Evolutionary conservation across 495 filamentous ascomycete genomes (phyloP).

Genomic region (Neurospora sp.): DNA sequence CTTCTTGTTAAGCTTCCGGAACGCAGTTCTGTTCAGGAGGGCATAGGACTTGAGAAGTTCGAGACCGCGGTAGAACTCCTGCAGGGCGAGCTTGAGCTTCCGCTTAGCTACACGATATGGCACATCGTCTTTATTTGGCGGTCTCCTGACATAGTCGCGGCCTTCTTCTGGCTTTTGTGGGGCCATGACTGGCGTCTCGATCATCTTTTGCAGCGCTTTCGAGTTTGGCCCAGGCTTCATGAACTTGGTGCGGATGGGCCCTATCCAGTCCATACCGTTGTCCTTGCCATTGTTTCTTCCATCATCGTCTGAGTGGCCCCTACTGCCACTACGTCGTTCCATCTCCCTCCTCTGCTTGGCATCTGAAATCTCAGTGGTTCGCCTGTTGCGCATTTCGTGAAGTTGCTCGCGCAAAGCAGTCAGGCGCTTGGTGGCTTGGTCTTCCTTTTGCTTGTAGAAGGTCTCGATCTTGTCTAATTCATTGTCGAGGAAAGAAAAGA

Average conservation of each 20-base stretch:
- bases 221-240: slow-evolving; percentile 38
- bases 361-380: slow-evolving; percentile 58
- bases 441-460: slow-evolving; percentile 76
- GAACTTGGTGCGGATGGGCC: slow-evolving; percentile 31
- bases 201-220: slow-evolving; percentile 31
- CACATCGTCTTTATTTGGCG: slow-evolving; percentile 44
- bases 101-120: slow-evolving; percentile 77
- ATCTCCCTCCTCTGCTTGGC: slow-evolving; percentile 21
- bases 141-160: slow-evolving; percentile 56
- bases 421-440: slow-evolving; percentile 65
- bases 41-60: slow-evolving; percentile 89
- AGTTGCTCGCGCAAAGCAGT: slow-evolving; percentile 63
- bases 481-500: slow-evolving; percentile 65
- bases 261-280: slow-evolving; percentile 25
- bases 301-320: slow-evolving; percentile 5
- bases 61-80: slow-evolving; percentile 85
- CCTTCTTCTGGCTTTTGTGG: slow-evolving; percentile 27
- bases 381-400: slow-evolving; percentile 75
- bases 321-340: slow-evolving; percentile 3
- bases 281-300: slow-evolving; percentile 7
- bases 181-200: slow-evolving; percentile 28
- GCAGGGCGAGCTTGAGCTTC: slow-evolving; percentile 80
- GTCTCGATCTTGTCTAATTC: slow-evolving; percentile 78
- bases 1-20: slow-evolving; percentile 98
- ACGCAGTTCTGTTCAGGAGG: slow-evolving; percentile 79